These are phyloP conservation scores for Paramecium caudatum DNA, from an alignment of 73 alveolate genomes.

Conservation along the genomic window DNA sequence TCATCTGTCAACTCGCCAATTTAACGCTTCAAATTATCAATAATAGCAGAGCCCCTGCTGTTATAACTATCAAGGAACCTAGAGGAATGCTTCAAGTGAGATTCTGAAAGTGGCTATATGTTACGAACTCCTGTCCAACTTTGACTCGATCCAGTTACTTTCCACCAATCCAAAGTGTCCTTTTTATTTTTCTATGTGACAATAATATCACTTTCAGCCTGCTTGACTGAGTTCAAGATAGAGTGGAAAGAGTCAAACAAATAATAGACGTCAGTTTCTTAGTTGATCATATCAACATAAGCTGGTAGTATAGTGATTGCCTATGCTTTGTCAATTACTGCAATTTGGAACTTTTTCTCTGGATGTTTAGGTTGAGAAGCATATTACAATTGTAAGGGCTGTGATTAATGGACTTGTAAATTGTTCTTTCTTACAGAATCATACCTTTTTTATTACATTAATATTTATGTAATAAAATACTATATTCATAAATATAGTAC, in stretches of 20 bases:
- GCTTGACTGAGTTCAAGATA: slow-evolving; percentile 33
- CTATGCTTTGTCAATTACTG: not conserved
- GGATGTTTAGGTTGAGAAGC: slow-evolving; percentile 18
- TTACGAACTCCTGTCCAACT: slow-evolving; percentile 55
- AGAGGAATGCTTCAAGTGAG: slow-evolving; percentile 60
- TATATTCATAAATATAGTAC: too few species aligned
- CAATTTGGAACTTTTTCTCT: not conserved
- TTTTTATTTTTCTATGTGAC: not conserved
- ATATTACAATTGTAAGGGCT: slow-evolving; percentile 8
- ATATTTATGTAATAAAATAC: too few species aligned
- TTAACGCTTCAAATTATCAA: slow-evolving; percentile 52
- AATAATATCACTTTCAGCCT: slow-evolving; percentile 2
- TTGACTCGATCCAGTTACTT: slow-evolving; percentile 59
- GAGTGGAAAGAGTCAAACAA: slow-evolving; percentile 43
- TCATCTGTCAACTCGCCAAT: slow-evolving; percentile 66
- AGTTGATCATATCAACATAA: slow-evolving; percentile 23
- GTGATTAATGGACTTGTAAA: not conserved
- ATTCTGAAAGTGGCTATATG: slow-evolving; percentile 44
- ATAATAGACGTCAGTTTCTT: slow-evolving; percentile 65
- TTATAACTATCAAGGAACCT: slow-evolving; percentile 27
- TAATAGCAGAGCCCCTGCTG: slow-evolving; percentile 46
- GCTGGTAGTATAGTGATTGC: not conserved
- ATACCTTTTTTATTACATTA: slow-evolving; percentile 49
- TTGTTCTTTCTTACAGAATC: slow-evolving; percentile 50
- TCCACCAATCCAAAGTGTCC: slow-evolving; percentile 68